Conservation (phyloP, 2,329 filamentous ascomycete genomes). For the Ceratocystis huliohia region DNA sequence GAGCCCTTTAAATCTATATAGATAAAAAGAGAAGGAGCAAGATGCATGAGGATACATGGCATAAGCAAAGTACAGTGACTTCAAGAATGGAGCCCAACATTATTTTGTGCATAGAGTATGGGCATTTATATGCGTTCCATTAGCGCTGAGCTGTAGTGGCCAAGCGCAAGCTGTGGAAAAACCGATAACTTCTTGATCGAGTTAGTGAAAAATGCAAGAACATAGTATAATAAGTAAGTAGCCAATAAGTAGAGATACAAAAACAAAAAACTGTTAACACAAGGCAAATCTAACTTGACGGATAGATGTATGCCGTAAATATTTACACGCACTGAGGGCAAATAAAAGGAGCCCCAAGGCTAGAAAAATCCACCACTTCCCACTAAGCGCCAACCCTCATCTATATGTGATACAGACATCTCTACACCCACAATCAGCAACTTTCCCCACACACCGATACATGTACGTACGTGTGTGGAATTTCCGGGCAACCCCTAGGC, state of each 20-base stretch:
- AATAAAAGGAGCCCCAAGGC: not conserved
- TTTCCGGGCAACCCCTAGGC: not conserved
- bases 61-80: too few species aligned
- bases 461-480: not conserved
- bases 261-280: slow-evolving; percentile 16
- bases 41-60: too few species aligned
- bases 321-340: slow-evolving; percentile 15
- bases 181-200: not conserved
- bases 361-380: not conserved
- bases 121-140: too few species aligned
- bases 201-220: not conserved
- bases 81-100: too few species aligned
- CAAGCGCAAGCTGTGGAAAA: too few species aligned
- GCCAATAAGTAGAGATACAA: slow-evolving; percentile 10
- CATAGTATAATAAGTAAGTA: not conserved
- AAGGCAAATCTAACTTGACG: not conserved
- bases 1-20: not conserved
- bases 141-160: too few species aligned
- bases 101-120: too few species aligned
- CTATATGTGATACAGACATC: too few species aligned
- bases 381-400: not conserved
- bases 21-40: not conserved
- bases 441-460: not conserved
- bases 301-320: slow-evolving; percentile 14
- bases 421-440: too few species aligned